Base-by-base conservation (phyloP, 1,284 basidiomycete species). In the Uromyces viciae-fabae region DNA sequence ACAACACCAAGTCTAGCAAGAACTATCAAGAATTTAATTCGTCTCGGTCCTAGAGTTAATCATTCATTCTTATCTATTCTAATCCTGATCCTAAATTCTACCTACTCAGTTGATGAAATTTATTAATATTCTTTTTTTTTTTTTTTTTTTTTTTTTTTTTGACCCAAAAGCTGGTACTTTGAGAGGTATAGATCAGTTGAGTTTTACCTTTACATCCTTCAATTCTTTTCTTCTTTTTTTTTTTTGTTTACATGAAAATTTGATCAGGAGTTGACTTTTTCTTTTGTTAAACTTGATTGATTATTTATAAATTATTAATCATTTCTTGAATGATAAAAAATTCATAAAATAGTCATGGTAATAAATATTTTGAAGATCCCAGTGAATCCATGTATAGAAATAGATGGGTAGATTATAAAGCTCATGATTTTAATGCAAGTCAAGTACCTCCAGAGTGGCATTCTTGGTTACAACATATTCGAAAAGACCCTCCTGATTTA, bases 371-470 rank as follows among this genome's bases (percentile, higher is more conserved):
- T 85, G 93, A 98, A 89, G 95, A 98, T 87, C 86, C 90, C 85
- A 92, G 94, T 85, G 90, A 91, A 83, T 92, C 95, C 84, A 81
- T 83, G 22, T 94, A 93, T 84, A 93, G 94, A 84, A 93, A 95
- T 86, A 90, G 94, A 86, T 96, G 94, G 95, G 91, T 97, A 64
- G 95, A 96, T 88, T 94, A 90, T 84, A 89, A 91, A 46, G 93
- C 95, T 88, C 92, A 95, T 85, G 90, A 95, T 83, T 92, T 89
- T 87, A 93, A 96, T 85, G 93, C 93, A 14, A 90, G 93, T 0
- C 95, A 98, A 88, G 91, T 95, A 49, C 92, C 94, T 42, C 90
- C 94, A 1, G 94, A 95, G 87, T 97, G 95, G 95, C 94, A 95
- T 87, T 90, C 94, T 9, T 98, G 95, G 95, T 87, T 97, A 40